Base-by-base conservation (phyloP, 495 filamentous ascomycete species). In the Rhypophila decipiens region DNA sequence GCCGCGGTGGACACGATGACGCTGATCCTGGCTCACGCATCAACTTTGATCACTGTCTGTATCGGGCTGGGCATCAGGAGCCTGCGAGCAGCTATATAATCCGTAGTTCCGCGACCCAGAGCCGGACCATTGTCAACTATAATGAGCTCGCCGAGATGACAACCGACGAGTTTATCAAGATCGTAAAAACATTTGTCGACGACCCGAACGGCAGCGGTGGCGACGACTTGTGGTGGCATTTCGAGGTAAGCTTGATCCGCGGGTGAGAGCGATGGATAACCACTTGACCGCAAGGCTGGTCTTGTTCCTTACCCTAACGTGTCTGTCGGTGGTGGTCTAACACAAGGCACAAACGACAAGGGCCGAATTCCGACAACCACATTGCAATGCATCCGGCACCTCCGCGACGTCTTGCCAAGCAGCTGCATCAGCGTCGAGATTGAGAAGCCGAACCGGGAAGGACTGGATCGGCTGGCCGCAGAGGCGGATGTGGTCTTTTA, bases 1-100 rank as follows among this genome's bases (percentile, higher is more conserved):
- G n/a, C n/a, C n/a, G n/a, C n/a, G n/a, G n/a, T n/a, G n/a, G n/a
- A n/a, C n/a, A n/a, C n/a, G n/a, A n/a, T n/a, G n/a, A n/a, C n/a
- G n/a, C n/a, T n/a, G n/a, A n/a, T n/a, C n/a, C n/a, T n/a, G n/a
- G n/a, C n/a, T n/a, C n/a, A n/a, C n/a, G n/a, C n/a, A 34, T 84
- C 10, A 66, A 74, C 36, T 67, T 85, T 22, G 52, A 62, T 15
- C 60, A 65, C 51, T 85, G 79, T 60, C 72, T 87, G 43, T 84
- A 75, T 56, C 76, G 84, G 18, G 68, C 77, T 23, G 58, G 63
- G 5, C 68, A 72, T 51, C 50, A 57, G 19, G 76, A 84, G 46
- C 72, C 82, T 3, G 83, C 84, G 2, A 84, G 83, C 33, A 82
- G 83, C 56, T 87, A 85, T 60, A 83, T 88, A 47, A 76, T 87